A percentile compares a stretch with the other conserved stretches of the same genome.
Conservation (phyloP, 2,329 filamentous ascomycete species). For the Lachnum nothofagi region DNA sequence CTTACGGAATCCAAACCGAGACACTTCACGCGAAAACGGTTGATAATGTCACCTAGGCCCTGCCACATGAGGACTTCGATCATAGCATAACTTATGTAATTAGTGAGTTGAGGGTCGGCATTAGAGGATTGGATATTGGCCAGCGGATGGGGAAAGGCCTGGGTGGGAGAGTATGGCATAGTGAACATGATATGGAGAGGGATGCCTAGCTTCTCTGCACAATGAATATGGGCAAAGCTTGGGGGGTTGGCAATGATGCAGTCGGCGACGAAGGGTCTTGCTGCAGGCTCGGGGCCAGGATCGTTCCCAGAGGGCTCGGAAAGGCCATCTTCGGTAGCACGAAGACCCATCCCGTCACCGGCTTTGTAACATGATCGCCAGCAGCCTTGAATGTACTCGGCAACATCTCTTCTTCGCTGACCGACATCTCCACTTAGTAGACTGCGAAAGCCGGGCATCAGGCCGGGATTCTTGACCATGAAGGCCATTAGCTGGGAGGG, state of each 20-base stretch:
- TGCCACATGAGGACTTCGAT: slow-evolving; percentile 69
- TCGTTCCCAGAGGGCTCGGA: too few relatives aligned
- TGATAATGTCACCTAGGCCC: slow-evolving; percentile 70
- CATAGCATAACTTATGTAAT: slow-evolving; percentile 62
- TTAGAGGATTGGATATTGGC: slow-evolving; percentile 31
- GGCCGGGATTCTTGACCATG: slow-evolving; percentile 81
- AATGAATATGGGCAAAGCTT: slow-evolving; percentile 71
- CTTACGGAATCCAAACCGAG: slow-evolving; percentile 67
- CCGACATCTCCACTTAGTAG: slow-evolving; percentile 70
- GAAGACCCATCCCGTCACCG: slow-evolving; percentile 52
- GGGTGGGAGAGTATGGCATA: slow-evolving; percentile 26
- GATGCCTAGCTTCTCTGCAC: slow-evolving; percentile 69
- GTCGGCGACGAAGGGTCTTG: slow-evolving; percentile 58
- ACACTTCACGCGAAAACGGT: slow-evolving; percentile 63
- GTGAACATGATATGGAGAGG: slow-evolving; percentile 85
- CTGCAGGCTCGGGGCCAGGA: too few relatives aligned
- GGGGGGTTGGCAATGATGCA: slow-evolving; percentile 79
- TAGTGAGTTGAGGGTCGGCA: slow-evolving; percentile 54
- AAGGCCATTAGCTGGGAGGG: slow-evolving; percentile 53
- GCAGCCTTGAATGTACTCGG: slow-evolving; percentile 70
- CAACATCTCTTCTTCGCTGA: slow-evolving; percentile 65
- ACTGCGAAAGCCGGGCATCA: slow-evolving; percentile 75
- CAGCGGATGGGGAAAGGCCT: slow-evolving; percentile 20
- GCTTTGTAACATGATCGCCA: slow-evolving; percentile 79
- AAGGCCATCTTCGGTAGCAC: slow-evolving; percentile 31